Base-by-base conservation (phyloP, 805 yeast genomes). In the Lipomyces mesembrius region DNA sequence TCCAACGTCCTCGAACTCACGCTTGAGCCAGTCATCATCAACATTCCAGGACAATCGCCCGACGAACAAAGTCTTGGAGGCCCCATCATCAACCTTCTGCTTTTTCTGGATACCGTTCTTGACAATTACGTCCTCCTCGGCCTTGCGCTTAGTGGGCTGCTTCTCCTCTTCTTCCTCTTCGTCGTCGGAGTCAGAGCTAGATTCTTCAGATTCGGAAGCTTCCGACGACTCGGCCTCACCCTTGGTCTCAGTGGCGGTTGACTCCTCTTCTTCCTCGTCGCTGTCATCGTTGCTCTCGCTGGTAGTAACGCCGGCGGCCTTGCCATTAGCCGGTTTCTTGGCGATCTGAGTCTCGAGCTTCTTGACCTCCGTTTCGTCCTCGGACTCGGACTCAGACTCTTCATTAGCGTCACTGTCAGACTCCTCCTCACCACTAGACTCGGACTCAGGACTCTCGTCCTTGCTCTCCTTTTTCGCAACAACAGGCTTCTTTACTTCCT, bases 31-130 rank as follows among this genome's bases (percentile, higher is more conserved):
- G 68, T 88, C 96, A 78, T 93, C 98, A 77, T 95, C 99, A 76
- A 95, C 86, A 80, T 88, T 90, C 98, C 98, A 95, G 25, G 98
- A 92, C 76, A 95, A 86, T 83, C 98, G 89, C 76, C 99, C 99
- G 72, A 93, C 98, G 76, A 95, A 95, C 72, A 95, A 80, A 68
- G 98, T 94, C 67, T 94, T 90, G 61, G 79, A 76, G 37, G 69
- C 71, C 51, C 75, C 66, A 70, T 78, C 80, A 64, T 75, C 77
- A 57, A 75, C 72, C 82, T 83, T 85, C 72, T 81, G 80, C 79
- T 85, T 87, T 83, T 88, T 89, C 67, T 81, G 72, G 62, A 80
- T 79, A 52, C 83, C 76, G 68, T 67, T 80, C 78, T 53, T 52
- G 55, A 83, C 76, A 68, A 80, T 81, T 67, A 80, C 77, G 56